These are phyloP conservation scores for Aspergillus heteromorphus DNA, from an alignment of 495 filamentous ascomycete genomes.

Conservation along the genomic window DNA sequence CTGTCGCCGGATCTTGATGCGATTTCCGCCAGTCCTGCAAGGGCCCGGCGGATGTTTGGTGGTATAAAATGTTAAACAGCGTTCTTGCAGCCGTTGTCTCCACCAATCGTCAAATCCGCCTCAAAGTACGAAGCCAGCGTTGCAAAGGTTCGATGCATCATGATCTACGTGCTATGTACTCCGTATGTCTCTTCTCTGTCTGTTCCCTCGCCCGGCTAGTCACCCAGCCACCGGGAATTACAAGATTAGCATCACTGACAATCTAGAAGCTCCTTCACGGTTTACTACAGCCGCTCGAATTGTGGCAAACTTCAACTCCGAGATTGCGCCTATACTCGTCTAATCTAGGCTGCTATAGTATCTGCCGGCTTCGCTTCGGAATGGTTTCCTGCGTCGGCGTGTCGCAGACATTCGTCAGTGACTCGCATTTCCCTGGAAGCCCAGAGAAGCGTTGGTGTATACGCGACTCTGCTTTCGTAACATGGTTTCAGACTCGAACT, in stretches of 20 bases:
- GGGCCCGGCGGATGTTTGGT: constrained; percentile 33
- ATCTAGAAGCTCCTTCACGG: not conserved
- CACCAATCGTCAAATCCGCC: not conserved
- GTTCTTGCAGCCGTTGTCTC: constrained; percentile 13
- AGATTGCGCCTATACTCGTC: not conserved
- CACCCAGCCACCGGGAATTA: not conserved
- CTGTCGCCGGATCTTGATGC: constrained; percentile 18
- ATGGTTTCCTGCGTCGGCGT: not conserved
- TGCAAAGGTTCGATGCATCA: not conserved
- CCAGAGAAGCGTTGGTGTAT: too few relatives aligned
- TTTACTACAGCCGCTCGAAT: not conserved
- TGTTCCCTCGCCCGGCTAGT: not conserved
- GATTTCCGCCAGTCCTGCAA: constrained; percentile 30
- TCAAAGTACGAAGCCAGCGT: not conserved
- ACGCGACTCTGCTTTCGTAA: too few relatives aligned
- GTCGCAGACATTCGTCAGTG: too few relatives aligned
- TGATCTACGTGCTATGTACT: not conserved
- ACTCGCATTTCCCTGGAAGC: not conserved
- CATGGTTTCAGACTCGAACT: not conserved
- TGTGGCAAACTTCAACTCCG: not conserved
- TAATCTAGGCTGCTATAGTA: not conserved
- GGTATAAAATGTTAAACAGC: constrained; percentile 29
- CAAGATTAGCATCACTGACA: not conserved
- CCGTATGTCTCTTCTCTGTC: too few relatives aligned
- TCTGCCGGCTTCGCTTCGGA: not conserved